Evolutionary conservation across 108 stramenopile genomes (phyloP).

Genomic region (Stephanodiscus triporus): DNA sequence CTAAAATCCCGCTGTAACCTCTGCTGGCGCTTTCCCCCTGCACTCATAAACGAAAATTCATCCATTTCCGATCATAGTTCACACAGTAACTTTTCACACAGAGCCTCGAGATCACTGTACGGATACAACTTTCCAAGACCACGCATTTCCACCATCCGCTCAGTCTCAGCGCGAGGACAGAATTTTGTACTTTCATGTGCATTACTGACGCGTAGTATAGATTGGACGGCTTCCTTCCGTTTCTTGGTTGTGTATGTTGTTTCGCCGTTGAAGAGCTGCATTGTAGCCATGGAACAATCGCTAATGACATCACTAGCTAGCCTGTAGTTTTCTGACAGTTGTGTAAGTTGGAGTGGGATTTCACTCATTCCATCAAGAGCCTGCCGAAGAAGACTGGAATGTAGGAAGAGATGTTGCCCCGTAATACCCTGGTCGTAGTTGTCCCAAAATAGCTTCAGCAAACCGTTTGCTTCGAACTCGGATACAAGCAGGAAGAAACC

Average conservation of each 20-base stretch:
- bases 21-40: too few relatives aligned
- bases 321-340: neutral
- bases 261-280: conserved; percentile 39
- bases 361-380: conserved; percentile 13
- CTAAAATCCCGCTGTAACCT: too few relatives aligned
- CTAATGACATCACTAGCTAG: neutral
- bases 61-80: neutral
- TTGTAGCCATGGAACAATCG: conserved; percentile 23
- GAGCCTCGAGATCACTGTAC: conserved; percentile 25
- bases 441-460: conserved; percentile 34
- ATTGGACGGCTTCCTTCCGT: conserved; percentile 20
- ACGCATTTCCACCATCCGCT: conserved; percentile 17
- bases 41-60: neutral
- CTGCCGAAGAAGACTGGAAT: conserved; percentile 17
- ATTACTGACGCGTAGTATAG: conserved; percentile 4
- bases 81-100: conserved; percentile 22
- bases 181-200: neutral
- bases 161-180: conserved; percentile 21
- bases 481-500: conserved; percentile 39
- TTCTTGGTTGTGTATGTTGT: conserved; percentile 15
- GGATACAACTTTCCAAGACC: conserved; percentile 25
- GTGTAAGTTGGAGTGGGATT: conserved; percentile 6
- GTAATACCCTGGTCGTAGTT: neutral
- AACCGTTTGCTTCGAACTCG: conserved; percentile 47
- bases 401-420: conserved; percentile 11